Conservation (phyloP, 257 asterid genomes). For the Solanum pennellii region DNA sequence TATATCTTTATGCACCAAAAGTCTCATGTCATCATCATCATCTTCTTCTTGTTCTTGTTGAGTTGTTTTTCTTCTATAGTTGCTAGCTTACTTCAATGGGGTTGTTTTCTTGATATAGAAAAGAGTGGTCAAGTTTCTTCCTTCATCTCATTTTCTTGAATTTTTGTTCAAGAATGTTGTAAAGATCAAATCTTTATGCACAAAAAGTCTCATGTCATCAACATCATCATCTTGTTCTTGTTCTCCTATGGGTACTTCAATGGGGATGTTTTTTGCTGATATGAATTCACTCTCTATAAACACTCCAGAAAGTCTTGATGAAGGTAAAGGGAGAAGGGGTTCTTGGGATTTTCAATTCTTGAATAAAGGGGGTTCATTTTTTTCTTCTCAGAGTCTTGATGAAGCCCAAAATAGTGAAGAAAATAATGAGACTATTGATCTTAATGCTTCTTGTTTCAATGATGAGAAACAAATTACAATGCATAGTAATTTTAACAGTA, state of each 20-base stretch:
- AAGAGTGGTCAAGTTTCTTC: neutral
- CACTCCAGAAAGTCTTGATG: neutral
- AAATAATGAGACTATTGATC: conserved; percentile 28
- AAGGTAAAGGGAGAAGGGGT: neutral
- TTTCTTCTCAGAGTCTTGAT: neutral
- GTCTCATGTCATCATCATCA: neutral
- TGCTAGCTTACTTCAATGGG: conserved; percentile 20
- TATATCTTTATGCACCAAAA: neutral
- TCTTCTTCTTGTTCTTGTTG: neutral
- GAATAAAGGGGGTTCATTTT: neutral
- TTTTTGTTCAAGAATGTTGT: neutral
- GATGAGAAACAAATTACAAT: conserved; percentile 15
- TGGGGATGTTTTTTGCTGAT: conserved; percentile 35
- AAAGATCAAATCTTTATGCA: neutral
- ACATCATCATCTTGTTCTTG: conserved; percentile 1
- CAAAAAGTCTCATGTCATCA: neutral
- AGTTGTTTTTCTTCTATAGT: neutral
- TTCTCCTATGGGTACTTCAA: conserved; percentile 6
- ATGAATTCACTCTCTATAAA: conserved; percentile 20
- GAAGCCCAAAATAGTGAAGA: neutral
- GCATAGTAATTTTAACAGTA: neutral
- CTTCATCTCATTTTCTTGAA: neutral
- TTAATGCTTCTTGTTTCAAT: conserved; percentile 22
- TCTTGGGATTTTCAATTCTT: conserved; percentile 9
- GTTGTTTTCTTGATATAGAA: neutral